These are phyloP conservation scores for Aspergillus sparsus DNA, from an alignment of 495 filamentous ascomycete genomes.

Conservation along the genomic window DNA sequence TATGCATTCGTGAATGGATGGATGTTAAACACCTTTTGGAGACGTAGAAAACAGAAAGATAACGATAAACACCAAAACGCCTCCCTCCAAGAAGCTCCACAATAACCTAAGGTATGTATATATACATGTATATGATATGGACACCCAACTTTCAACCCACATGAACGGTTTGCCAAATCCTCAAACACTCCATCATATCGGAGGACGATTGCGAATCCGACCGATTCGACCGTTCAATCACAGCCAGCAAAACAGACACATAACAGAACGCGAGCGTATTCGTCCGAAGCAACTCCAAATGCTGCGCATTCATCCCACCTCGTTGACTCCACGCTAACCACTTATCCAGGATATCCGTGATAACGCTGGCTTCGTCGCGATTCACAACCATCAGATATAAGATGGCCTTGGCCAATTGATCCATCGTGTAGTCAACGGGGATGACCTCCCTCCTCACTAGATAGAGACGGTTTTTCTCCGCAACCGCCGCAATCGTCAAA, in stretches of 20 bases:
- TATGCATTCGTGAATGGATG: too few species aligned
- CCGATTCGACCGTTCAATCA: background rate
- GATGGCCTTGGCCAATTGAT: background rate
- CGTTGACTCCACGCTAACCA: constrained; percentile 7
- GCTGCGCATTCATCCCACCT: background rate
- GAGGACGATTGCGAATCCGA: background rate
- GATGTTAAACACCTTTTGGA: too few species aligned
- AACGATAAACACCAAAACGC: too few species aligned
- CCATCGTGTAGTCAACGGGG: background rate
- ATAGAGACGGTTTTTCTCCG: background rate
- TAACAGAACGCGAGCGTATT: background rate
- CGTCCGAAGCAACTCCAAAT: background rate
- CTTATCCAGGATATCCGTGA: constrained; percentile 2
- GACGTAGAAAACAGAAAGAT: too few species aligned
- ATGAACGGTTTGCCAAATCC: constrained; percentile 10
- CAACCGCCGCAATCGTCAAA: background rate
- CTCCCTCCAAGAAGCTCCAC: too few species aligned
- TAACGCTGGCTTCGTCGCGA: background rate
- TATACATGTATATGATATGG: too few species aligned
- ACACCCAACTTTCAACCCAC: background rate
- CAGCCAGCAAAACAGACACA: constrained; percentile 1
- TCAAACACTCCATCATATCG: constrained; percentile 12
- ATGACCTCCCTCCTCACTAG: constrained; percentile 2
- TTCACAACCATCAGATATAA: constrained; percentile 2
- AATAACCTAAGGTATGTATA: too few species aligned